Evolutionary conservation across 148 eudicot species (phyloP).

Genomic region (Amaranthus hypochondriacus): DNA sequence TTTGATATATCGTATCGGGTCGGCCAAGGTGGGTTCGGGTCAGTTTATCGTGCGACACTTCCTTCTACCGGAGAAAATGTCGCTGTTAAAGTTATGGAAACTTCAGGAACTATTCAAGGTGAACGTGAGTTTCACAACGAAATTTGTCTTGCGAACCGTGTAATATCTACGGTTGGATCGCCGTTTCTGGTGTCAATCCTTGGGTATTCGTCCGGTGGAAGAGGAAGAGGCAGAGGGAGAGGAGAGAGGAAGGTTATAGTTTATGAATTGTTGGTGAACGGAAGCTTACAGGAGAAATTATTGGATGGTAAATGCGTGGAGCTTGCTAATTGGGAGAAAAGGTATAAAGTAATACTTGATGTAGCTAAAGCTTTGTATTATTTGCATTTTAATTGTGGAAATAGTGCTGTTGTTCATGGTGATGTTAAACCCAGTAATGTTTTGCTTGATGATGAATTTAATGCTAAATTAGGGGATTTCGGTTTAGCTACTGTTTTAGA

Average conservation of each 20-base stretch:
- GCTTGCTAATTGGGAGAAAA: slow-evolving; percentile 51
- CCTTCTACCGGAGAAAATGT: slow-evolving; percentile 46
- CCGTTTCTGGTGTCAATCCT: slow-evolving; percentile 48
- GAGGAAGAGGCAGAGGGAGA: slow-evolving; percentile 7
- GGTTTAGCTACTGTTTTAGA: slow-evolving; percentile 64
- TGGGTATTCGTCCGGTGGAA: slow-evolving; percentile 39
- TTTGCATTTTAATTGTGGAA: slow-evolving; percentile 53
- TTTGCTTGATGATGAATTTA: slow-evolving; percentile 52
- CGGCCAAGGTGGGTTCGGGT: slow-evolving; percentile 95
- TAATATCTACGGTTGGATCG: slow-evolving; percentile 26
- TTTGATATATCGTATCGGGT: slow-evolving; percentile 58
- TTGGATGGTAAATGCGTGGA: slow-evolving; percentile 59
- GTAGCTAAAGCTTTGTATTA: slow-evolving; percentile 60
- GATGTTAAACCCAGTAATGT: slow-evolving; percentile 90
- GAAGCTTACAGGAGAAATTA: slow-evolving; percentile 79
- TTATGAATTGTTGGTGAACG: slow-evolving; percentile 76
- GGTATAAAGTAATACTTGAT: slow-evolving; percentile 41
- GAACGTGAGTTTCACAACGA: slow-evolving; percentile 92
- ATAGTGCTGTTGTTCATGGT: slow-evolving; percentile 64
- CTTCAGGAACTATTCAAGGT: slow-evolving; percentile 67
- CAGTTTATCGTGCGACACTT: slow-evolving; percentile 61
- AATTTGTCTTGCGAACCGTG: slow-evolving; percentile 46
- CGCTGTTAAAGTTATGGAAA: slow-evolving; percentile 81
- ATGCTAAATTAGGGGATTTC: slow-evolving; percentile 86
- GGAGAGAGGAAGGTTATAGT: slow-evolving; percentile 43